Percentiles rank a stretch among this genome's conserved stretches.
These are phyloP conservation scores for Prinsepia uniflora DNA, from an alignment of 306 rosid genomes.

Conservation along the genomic window DNA sequence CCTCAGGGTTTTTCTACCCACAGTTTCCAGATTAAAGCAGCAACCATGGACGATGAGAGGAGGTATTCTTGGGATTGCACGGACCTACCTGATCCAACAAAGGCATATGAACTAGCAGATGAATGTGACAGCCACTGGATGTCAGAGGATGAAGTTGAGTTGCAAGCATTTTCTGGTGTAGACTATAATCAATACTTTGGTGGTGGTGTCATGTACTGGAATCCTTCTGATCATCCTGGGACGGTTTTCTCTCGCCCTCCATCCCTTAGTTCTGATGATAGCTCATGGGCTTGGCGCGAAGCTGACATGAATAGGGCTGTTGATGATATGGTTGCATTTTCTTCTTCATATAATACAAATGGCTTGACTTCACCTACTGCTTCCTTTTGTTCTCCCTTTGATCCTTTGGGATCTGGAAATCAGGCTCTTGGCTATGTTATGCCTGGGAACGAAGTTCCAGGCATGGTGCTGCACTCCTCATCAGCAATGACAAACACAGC, in stretches of 20 bases:
- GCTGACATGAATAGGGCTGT: slow-evolving; percentile 94
- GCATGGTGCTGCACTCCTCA: slow-evolving; percentile 68
- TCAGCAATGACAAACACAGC: slow-evolving; percentile 53
- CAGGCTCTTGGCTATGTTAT: slow-evolving; percentile 74
- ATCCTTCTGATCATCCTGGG: slow-evolving; percentile 78
- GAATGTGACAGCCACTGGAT: slow-evolving; percentile 83
- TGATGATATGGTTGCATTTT: slow-evolving; percentile 97
- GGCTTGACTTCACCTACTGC: slow-evolving; percentile 93
- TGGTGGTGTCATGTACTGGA: slow-evolving; percentile 97
- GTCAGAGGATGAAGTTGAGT: slow-evolving; percentile 90
- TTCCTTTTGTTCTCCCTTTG: slow-evolving; percentile 79
- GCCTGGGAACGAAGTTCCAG: slow-evolving; percentile 73
- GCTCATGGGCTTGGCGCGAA: slow-evolving; percentile 93
- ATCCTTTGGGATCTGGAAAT: slow-evolving; percentile 66
- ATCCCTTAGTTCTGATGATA: slow-evolving; percentile 94
- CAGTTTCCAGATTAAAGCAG: slow-evolving; percentile 46
- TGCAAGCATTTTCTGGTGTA: slow-evolving; percentile 78
- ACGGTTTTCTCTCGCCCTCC: slow-evolving; percentile 93
- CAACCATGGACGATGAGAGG: slow-evolving; percentile 51
- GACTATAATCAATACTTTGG: slow-evolving; percentile 94
- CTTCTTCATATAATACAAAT: slow-evolving; percentile 83
- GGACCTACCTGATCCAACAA: slow-evolving; percentile 58
- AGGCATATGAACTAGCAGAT: slow-evolving; percentile 59
- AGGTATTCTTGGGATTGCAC: slow-evolving; percentile 65
- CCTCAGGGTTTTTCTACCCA: slow-evolving; percentile 60